These are phyloP conservation scores for Sporothrix protearum DNA, from an alignment of 2,329 filamentous ascomycete species.

Conservation along the genomic window DNA sequence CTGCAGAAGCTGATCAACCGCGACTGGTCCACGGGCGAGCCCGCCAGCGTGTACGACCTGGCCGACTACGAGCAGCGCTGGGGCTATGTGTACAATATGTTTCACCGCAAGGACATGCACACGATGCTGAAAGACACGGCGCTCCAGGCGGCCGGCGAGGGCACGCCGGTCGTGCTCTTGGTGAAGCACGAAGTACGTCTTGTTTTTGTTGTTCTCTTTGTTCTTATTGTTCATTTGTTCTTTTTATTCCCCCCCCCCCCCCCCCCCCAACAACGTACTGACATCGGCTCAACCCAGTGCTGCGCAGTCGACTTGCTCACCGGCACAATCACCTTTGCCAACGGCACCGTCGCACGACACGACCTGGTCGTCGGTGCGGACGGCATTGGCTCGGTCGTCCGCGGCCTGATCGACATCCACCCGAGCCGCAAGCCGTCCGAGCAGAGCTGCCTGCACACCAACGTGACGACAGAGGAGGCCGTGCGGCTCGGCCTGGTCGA, in stretches of 20 bases:
- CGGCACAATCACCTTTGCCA: slow-evolving; percentile 51
- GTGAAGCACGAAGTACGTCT: slow-evolving; percentile 57
- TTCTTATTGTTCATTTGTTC: too few relatives aligned
- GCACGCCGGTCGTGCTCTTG: slow-evolving; percentile 49
- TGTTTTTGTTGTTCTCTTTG: too few relatives aligned
- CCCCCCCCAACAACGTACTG: too few relatives aligned
- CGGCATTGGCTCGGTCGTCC: slow-evolving; percentile 64
- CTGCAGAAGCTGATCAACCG: slow-evolving; percentile 64
- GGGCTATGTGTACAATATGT: slow-evolving; percentile 46
- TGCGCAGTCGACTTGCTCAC: slow-evolving; percentile 50
- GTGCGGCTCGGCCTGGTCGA: slow-evolving; percentile 58
- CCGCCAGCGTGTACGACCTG: slow-evolving; percentile 60
- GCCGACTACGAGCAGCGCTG: slow-evolving; percentile 57
- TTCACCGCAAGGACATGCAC: slow-evolving; percentile 67
- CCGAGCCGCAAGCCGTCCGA: slow-evolving; percentile 58
- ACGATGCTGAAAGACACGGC: slow-evolving; percentile 61
- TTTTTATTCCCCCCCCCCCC: too few relatives aligned
- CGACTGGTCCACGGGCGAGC: slow-evolving; percentile 67
- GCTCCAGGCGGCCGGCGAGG: slow-evolving; percentile 50
- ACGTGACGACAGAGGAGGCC: slow-evolving; percentile 60
- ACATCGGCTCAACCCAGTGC: too few relatives aligned
- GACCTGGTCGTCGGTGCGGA: slow-evolving; percentile 63
- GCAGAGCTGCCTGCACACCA: slow-evolving; percentile 61
- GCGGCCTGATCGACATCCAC: slow-evolving; percentile 59
- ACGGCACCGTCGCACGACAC: slow-evolving; percentile 49